Percentiles rank a stretch among this genome's conserved stretches.
Evolutionary conservation across 495 filamentous ascomycete genomes (phyloP).

Genomic region (Recurvomyces mirabilis): DNA sequence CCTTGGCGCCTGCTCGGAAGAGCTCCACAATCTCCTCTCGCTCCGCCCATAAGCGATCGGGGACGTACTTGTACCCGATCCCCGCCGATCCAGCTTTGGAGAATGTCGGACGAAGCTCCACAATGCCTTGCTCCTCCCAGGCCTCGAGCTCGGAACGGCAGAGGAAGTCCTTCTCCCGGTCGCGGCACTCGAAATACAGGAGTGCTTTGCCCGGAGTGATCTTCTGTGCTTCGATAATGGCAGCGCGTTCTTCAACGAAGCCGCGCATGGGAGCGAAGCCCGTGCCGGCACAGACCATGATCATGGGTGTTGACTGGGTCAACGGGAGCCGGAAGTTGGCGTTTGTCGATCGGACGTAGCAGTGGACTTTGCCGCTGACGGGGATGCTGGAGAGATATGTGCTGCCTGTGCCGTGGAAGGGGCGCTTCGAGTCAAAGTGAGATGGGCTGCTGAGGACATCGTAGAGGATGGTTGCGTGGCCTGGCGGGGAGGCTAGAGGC

Average conservation of each 20-base stretch:
- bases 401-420: slow-evolving; percentile 23
- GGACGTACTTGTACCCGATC: slow-evolving; percentile 8
- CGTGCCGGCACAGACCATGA: slow-evolving; percentile 13
- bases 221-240: slow-evolving; percentile 1
- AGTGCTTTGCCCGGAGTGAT: slow-evolving; percentile 17
- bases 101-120: slow-evolving; percentile 20
- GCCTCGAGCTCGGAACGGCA: slow-evolving; percentile 12
- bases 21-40: slow-evolving; percentile 20
- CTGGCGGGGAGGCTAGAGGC: slow-evolving; percentile 42
- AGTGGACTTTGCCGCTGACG: slow-evolving; percentile 48
- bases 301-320: slow-evolving; percentile 31
- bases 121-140: slow-evolving; percentile 21
- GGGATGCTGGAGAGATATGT: slow-evolving; percentile 34
- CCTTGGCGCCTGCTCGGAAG: slow-evolving; percentile 21
- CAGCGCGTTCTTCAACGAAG: slow-evolving; percentile 12
- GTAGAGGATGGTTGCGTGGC: slow-evolving; percentile 53
- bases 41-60: slow-evolving; percentile 3
- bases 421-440: slow-evolving; percentile 33
- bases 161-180: slow-evolving; percentile 14
- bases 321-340: slow-evolving; percentile 25
- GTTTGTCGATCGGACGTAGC: slow-evolving; percentile 45
- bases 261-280: slow-evolving; percentile 9
- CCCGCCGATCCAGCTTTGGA: slow-evolving; percentile 4
- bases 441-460: slow-evolving; percentile 48
- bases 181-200: slow-evolving; percentile 24